Base-by-base conservation (phyloP, 2,329 filamentous ascomycete species). In the Phialocephala subalpina region DNA sequence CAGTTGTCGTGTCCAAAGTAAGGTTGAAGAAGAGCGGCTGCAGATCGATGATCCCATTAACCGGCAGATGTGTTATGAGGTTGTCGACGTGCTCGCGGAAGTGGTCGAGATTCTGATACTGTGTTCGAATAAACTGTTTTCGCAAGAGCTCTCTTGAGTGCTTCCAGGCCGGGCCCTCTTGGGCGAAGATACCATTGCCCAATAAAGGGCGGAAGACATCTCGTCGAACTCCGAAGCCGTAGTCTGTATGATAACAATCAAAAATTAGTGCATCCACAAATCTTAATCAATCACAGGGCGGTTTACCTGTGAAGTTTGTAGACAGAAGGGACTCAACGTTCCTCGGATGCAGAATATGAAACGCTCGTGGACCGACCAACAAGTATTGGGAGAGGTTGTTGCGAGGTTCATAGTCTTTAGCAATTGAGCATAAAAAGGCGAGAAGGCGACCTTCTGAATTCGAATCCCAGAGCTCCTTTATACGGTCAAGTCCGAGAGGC, bases 1-100 rank as follows among this genome's bases (percentile, higher is more conserved):
- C 83, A 0, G 85, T 88, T 0, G 85, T 82, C 0, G 82, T 83
- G 66, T 88, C 86, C 25, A 89, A 78, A 0, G 86, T 88, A 27
- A 87, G 76, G 59, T 80, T 79, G 72, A 87, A 87, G 1, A 82
- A 81, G 0, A 80, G 69, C 0, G 78, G 76, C 62, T 80, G 73
- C 0, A 82, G 65, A 65, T 81, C 75, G n/a, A 77, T 47, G 11
- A 70, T 52, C 1, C 69, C 63, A 42, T 64, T 36, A n/a, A n/a
- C 27, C 1, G 64, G 65, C 12, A 33, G 33, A 66, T 2, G 29
- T 27, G 29, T 9, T 9, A 82, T 72, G 52, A 82, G 69, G 56
- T 79, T 76, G 40, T 77, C 70, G 9, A 68, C 64, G 55, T 67
- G 63, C 14, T 66, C 62, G 18, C 25, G 45, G 8, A 72, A 67